Base-by-base conservation (phyloP, 1,139 yeast species). In the Magnusiomyces ingens region DNA sequence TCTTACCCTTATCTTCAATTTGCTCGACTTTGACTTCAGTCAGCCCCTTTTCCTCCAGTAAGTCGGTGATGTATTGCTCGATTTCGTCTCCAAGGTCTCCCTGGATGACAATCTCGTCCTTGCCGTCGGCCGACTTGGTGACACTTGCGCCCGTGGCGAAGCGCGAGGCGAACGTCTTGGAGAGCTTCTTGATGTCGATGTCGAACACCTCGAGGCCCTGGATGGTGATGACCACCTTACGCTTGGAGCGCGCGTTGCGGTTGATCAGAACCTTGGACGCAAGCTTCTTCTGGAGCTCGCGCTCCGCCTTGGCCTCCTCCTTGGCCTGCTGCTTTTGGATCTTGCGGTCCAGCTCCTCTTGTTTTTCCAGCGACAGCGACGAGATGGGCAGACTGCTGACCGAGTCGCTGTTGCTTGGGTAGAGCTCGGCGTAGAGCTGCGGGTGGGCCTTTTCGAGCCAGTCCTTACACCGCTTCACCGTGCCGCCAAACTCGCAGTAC, bases 61-160 rank as follows among this genome's bases (percentile, higher is more conserved):
- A 71, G 52, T 79, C 80, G 54, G 77, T 81, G 57, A 91, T 80
- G 64, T 85, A 87, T 15, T 75, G 85, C 65, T 85, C 94, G 22
- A 93, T 95, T 64, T 86, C 96, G 61, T 90, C 96, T 59, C 91
- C 85, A 48, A 91, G 94, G 69, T 93, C 99, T 62, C 99, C 99
- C 72, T 91, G 98, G 55, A 91, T 85, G 58, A 89, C 80, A 55
- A 91, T 82, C 66, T 91, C 98, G 59, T 91, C 97, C 67, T 85
- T 86, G 71, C 91, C 91, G 62, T 91, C 98, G 11, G 84, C 93
- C 59, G 84, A 85, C 72, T 91, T 91, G 8, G 91, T 84, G n/a
- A 91, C 96, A 46, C 94, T 82, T 26, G 97, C 94, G 49, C 99
- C 99, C 2, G 98, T 91, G 21, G 99, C 99, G 67, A 91, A 93